Conservation (phyloP, 345 rosid species). For the Aurinia saxatilis region DNA sequence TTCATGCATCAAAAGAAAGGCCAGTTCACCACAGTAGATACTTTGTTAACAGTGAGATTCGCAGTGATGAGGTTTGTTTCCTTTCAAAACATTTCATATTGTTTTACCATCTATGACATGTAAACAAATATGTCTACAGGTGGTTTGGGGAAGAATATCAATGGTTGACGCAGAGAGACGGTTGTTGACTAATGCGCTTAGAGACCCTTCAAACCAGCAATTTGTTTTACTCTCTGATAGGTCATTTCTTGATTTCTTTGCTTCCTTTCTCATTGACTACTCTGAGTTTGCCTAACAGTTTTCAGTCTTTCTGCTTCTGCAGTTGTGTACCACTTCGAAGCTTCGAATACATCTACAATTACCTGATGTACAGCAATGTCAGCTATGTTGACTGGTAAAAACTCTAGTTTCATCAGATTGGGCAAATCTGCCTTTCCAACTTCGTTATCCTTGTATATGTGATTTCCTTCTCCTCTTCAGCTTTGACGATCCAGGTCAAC, state of each 20-base stretch:
- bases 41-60: slow-evolving; percentile 54
- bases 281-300: not conserved
- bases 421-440: not conserved
- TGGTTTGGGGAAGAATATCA: slow-evolving; percentile 63
- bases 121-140: slow-evolving; percentile 25
- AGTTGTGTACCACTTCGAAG: slow-evolving; percentile 89
- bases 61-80: slow-evolving; percentile 45
- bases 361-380: slow-evolving; percentile 73
- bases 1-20: slow-evolving; percentile 57
- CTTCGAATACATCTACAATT: slow-evolving; percentile 81
- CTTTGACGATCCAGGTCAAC: slow-evolving; percentile 92
- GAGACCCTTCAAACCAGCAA: slow-evolving; percentile 54
- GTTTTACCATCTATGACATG: not conserved
- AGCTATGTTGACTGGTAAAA: slow-evolving; percentile 89
- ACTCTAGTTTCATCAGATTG: not conserved
- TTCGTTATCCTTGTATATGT: not conserved
- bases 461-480: slow-evolving; percentile 34
- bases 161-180: slow-evolving; percentile 67
- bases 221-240: slow-evolving; percentile 63
- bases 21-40: slow-evolving; percentile 47
- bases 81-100: not conserved
- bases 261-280: not conserved
- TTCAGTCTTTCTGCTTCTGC: slow-evolving; percentile 29
- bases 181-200: slow-evolving; percentile 49
- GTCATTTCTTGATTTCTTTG: slow-evolving; percentile 14